These are phyloP conservation scores for Sistotremastrum niveocremeum DNA, from an alignment of 768 basidiomycete genomes.

Conservation along the genomic window DNA sequence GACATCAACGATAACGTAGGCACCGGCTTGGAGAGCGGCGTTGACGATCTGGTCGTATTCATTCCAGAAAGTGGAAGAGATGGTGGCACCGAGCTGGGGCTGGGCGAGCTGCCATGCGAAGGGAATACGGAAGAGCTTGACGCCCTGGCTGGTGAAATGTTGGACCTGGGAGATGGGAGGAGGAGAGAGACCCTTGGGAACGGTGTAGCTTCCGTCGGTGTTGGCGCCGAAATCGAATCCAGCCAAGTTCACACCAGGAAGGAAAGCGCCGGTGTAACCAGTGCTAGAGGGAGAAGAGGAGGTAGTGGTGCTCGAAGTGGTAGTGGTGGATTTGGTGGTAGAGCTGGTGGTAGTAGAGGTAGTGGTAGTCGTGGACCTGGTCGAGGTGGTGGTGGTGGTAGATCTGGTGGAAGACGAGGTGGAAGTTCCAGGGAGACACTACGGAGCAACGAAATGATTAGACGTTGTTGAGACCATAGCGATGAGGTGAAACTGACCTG, in stretches of 20 bases:
- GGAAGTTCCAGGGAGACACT: conserved; percentile 20
- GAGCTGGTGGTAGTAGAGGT: conserved; percentile 7
- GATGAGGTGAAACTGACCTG: conserved; percentile 27
- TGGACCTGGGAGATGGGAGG: conserved; percentile 32
- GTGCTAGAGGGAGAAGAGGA: neutral
- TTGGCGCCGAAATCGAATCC: conserved; percentile 39
- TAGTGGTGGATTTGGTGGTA: conserved; percentile 12
- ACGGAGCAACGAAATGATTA: conserved; percentile 7
- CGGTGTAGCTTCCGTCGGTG: conserved; percentile 28
- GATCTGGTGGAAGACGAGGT: neutral
- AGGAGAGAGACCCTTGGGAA: neutral
- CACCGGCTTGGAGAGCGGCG: conserved; percentile 27
- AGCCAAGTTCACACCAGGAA: conserved; percentile 37
- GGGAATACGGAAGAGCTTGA: conserved; percentile 31
- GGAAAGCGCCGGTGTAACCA: conserved; percentile 17
- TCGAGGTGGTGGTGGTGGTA: conserved; percentile 10
- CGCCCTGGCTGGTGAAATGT: conserved; percentile 36
- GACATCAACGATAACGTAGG: conserved; percentile 38
- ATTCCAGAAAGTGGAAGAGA: conserved; percentile 31
- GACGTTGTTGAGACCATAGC: neutral
- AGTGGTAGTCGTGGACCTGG: neutral
- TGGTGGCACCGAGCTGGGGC: conserved; percentile 32
- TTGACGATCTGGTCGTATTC: conserved; percentile 37
- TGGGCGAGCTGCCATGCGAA: conserved; percentile 43
- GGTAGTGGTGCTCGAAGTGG: conserved; percentile 9